Base-by-base conservation (phyloP, 2,329 filamentous ascomycete species). In the Drechmeria coniospora region DNA sequence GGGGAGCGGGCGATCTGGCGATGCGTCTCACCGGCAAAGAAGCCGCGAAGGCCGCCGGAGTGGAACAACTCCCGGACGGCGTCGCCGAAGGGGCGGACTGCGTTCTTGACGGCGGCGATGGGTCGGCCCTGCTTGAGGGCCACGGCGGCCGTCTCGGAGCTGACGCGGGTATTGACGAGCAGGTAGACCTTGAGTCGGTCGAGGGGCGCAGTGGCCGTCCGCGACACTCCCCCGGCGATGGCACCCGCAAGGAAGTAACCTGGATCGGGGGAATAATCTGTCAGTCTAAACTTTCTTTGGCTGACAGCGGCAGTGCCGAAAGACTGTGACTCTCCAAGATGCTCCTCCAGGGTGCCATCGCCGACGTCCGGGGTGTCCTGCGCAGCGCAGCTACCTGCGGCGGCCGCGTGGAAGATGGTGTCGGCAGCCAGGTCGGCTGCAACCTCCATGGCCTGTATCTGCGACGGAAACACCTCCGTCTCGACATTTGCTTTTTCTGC, bases 231-330 rank as follows among this genome's bases (percentile, higher is more conserved):
- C 51, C 90, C 90, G 51, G 87, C 84, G 50, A 92, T 65, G 54
- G 84, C 90, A 64, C 90, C 90, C 53, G 90, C 90, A 59, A 92
- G 58, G 57, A 95, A 98, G 61, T 95, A 98, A 68, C 90, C 90
- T 92, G 79, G 68, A 73, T 83, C 71, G 54, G 80, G 81, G 54
- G 83, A 63, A 64, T 78, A 66, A 51, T 64, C 61, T 53, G 69
- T 74, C 62, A 76, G 69, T 61, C 53, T 61, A 50, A 50, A 53
- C 52, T 61, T 62, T 53, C 49, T 56, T 38, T 45, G 47, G 28
- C 39, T 38, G 40, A 40, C 43, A 40, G 40, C 46, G 35, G 44
- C 40, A 45, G 45, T 45, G 47, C 47, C 46, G 38, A 48, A 46
- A 42, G 38, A 40, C 30, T 43, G 40, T 44, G 39, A 42, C 27